These are phyloP conservation scores for Acanthamoeba castellanii DNA, from an alignment of 208 protist species.

Conservation along the genomic window DNA sequence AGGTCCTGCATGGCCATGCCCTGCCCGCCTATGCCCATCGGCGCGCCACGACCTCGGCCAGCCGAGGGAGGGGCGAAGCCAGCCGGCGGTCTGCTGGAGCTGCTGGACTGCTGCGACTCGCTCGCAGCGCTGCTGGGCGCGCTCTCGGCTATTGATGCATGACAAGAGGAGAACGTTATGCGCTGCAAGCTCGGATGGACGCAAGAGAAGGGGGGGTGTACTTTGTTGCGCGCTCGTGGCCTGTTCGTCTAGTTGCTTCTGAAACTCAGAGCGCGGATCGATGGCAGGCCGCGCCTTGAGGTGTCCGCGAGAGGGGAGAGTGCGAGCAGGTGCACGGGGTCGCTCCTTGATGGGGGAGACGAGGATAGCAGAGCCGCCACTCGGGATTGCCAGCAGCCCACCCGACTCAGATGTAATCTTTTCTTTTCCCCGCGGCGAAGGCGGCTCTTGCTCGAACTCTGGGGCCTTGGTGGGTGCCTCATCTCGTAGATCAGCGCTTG, in stretches of 20 bases:
- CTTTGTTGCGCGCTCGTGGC: background rate
- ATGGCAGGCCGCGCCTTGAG: conserved; percentile 23
- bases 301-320: conserved; percentile 2
- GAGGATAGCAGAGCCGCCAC: conserved; percentile 3
- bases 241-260: background rate
- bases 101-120: background rate
- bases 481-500: background rate
- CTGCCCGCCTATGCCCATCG: conserved; percentile 21
- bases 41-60: conserved; percentile 1
- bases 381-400: background rate
- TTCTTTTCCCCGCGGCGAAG: too few species aligned
- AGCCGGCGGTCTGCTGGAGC: background rate
- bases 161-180: background rate
- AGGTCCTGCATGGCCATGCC: conserved; percentile 14
- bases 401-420: background rate
- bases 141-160: background rate
- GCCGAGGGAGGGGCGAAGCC: background rate
- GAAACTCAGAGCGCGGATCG: conserved; percentile 14
- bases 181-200: background rate
- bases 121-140: too few species aligned
- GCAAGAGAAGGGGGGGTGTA: background rate
- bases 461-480: background rate
- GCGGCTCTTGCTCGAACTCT: background rate
- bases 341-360: conserved; percentile 4
- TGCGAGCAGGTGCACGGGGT: background rate